Evolutionary conservation across 768 basidiomycete species (phyloP), one percentile per base, ranked within the genome.

Genomic region (Tricholoma flavovirens): DNA sequence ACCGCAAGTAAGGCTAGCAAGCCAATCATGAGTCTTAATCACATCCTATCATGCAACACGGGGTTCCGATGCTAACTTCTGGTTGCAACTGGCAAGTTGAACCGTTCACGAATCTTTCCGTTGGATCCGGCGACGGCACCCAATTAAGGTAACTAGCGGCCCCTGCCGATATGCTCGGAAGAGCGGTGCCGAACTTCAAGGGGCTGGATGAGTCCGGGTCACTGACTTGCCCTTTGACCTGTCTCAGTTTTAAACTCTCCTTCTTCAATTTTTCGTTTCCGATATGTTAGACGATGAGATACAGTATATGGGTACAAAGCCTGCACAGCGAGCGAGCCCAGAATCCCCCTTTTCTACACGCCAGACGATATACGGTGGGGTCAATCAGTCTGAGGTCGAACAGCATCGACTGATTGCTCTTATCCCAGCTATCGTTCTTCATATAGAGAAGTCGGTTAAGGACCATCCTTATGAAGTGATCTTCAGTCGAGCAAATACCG

Each of bases 261-360:
- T 36, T 33, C 10, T 32, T 17, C 15, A 32, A 35, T 12, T 36
- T 42, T 42, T 32, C 15, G 22, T 19, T 59, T 57, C 22, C 43
- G 51, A 43, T 43, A 66, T 69, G 69, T 68, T 76, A 69, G 83
- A 84, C 70, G 83, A 84, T 67, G 83, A 82, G 58, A 82, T 86
- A 62, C 73, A 84, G 61, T 86, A 79, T 62, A 68, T 86, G 38
- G 84, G 83, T 22, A 76, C 73, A 26, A 72, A 62, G 59, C 60
- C 67, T 52, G 69, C 73, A 1, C 51, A 66, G 8, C 56, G 63
- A 50, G 42, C 66, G 49, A 53, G 60, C 38, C 49, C 60, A 10
- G 51, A 38, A 38, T 65, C 56, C 57, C 67, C 69, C 62, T 61
- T 66, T 64, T 64, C 62, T 60, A 59, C 66, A 61, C 66, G 64